These are phyloP conservation scores for Tulasnella sp. DNA, from an alignment of 768 basidiomycete genomes.

Conservation along the genomic window DNA sequence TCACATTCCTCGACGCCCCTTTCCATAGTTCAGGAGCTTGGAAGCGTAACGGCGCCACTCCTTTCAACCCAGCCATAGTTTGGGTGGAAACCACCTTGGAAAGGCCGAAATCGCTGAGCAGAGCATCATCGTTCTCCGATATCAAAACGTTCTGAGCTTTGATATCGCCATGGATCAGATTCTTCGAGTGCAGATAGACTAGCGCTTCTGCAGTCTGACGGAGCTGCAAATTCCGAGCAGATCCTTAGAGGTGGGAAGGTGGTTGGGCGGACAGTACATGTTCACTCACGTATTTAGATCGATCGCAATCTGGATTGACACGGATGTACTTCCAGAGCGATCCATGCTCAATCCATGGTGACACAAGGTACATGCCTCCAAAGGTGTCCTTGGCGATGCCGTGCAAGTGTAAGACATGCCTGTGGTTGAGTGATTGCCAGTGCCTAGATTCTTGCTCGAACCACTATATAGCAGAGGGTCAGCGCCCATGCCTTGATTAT, in stretches of 20 bases:
- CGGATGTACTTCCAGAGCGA: not conserved
- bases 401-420: too few relatives aligned
- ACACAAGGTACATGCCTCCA: not conserved
- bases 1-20: not conserved
- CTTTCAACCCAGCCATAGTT: not conserved
- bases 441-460: too few relatives aligned
- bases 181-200: not conserved
- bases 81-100: not conserved
- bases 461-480: too few relatives aligned
- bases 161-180: not conserved
- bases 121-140: not conserved
- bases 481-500: too few relatives aligned
- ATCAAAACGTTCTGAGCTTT: not conserved
- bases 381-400: too few relatives aligned
- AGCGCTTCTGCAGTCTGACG: not conserved
- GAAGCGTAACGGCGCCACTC: not conserved
- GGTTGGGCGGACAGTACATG: not conserved
- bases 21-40: not conserved
- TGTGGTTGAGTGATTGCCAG: too few relatives aligned
- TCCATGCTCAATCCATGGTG: not conserved
- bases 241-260: not conserved
- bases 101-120: not conserved
- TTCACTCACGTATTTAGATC: not conserved
- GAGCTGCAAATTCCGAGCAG: not conserved
- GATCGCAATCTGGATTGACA: not conserved